A percentile compares a stretch with the other conserved stretches of the same genome.
Conservation (phyloP, 1,139 yeast genomes). For the Debaryomyces coudertii region DNA sequence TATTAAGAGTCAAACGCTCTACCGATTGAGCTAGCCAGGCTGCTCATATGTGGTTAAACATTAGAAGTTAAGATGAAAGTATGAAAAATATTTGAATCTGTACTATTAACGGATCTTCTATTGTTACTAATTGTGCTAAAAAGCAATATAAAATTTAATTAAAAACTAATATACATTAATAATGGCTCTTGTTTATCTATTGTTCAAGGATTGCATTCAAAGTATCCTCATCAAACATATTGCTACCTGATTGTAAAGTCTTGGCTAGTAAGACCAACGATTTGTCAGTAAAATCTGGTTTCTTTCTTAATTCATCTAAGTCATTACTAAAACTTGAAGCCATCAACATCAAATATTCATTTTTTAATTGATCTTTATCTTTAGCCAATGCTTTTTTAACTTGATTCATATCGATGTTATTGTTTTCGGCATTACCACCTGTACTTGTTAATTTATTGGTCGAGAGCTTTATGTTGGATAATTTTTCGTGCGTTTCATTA, state of each 20-base stretch:
- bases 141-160: neutral
- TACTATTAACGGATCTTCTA: neutral
- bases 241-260: constrained; percentile 65
- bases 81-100: neutral
- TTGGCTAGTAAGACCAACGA: constrained; percentile 66
- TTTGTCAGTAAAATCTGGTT: constrained; percentile 63
- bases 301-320: constrained; percentile 61
- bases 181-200: neutral
- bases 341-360: constrained; percentile 58
- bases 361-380: constrained; percentile 48
- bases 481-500: constrained; percentile 26
- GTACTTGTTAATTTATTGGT: constrained; percentile 12
- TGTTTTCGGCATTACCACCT: constrained; percentile 12
- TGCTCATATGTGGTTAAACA: constrained; percentile 4
- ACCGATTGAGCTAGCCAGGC: constrained; percentile 27
- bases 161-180: constrained; percentile 3
- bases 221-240: constrained; percentile 67
- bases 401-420: constrained; percentile 24
- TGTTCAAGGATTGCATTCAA: constrained; percentile 39
- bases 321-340: constrained; percentile 65
- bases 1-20: constrained; percentile 24
- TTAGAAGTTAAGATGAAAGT: too few relatives aligned
- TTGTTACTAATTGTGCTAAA: neutral
- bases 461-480: constrained; percentile 32
- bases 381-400: constrained; percentile 27